Evolutionary conservation across 768 basidiomycete species (phyloP), one percentile per base, ranked within the genome.

Genomic region (Hypholoma sublateritium): DNA sequence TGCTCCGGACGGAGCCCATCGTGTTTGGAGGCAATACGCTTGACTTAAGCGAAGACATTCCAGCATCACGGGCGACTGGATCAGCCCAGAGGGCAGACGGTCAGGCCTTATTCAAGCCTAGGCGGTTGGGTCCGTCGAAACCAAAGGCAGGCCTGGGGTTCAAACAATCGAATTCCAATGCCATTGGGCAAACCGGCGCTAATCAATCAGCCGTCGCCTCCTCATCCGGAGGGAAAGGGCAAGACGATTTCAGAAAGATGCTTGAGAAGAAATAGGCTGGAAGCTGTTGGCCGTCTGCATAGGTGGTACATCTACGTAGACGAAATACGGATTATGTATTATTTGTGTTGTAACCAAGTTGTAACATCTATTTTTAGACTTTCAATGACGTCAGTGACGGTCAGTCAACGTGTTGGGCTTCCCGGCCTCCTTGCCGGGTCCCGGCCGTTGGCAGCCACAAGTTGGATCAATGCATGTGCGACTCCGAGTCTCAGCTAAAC

Each of bases 231-330:
- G 77, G 74, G 25, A 87, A 81, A 67, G 83, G 84, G 1, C 93
- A 95, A 68, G 87, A 93, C 62, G 91, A 91, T 63, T 96, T 96
- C 70, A 77, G 94, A 56, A 91, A 87, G 66, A 88, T 95, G 87
- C 69, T 95, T 32, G 75, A 54, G 24, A 65, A 59, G 48, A 62
- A 64, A 57, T 59, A 49, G 35, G 28, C 3, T 2, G 46, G 46
- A 41, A 41, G 1, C 5, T 25, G 11, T 17, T 19, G 17, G 4
- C 43, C 19, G 17, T 44, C n/a, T 21, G 13, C 28, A 32, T 5
- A 32, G 9, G 28, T 32, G 9, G 28, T 7, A 32, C 9, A 32
- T 7, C 9, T 32, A 32, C 28, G 28, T 32, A 9, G 28, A 9
- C n/a, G n/a, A n/a, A n/a, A n/a, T n/a, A n/a, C n/a, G n/a, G n/a